Conservation (phyloP, 768 basidiomycete species). For the Glaciozyma martinii region DNA sequence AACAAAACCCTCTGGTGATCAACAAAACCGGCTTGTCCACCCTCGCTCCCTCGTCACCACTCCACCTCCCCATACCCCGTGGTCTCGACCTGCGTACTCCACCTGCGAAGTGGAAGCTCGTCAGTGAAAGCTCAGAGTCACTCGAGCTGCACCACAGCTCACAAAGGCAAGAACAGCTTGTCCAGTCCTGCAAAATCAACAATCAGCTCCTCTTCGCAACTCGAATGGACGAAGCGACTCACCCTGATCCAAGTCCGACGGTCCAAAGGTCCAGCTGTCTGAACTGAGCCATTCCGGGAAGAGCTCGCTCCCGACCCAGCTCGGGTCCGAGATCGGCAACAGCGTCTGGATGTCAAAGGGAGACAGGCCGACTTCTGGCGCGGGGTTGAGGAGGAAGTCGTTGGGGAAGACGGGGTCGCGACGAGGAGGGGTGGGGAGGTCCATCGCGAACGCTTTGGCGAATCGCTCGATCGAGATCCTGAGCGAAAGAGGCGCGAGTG, state of each 20-base stretch:
- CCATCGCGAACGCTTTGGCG: not conserved
- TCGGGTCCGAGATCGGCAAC: not conserved
- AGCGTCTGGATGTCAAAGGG: not conserved
- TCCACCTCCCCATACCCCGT: too few species aligned
- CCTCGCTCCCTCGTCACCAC: too few species aligned
- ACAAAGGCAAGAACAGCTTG: not conserved
- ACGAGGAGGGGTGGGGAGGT: not conserved
- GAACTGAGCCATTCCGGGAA: not conserved
- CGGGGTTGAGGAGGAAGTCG: not conserved
- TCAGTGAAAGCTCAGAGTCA: too few species aligned
- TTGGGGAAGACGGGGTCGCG: not conserved
- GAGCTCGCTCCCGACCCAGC: not conserved
- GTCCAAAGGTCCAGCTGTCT: not conserved
- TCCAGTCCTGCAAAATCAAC: not conserved
- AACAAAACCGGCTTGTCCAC: too few species aligned
- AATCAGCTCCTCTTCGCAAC: too few species aligned
- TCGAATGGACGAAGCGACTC: too few species aligned
- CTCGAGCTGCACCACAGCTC: not conserved
- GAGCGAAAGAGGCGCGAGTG: not conserved
- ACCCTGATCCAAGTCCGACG: not conserved
- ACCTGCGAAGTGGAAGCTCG: too few species aligned
- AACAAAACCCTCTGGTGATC: too few species aligned
- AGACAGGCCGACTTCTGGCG: not conserved
- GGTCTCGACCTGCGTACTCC: too few species aligned
- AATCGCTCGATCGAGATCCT: constrained; percentile 10